Evolutionary conservation across 257 asterid species (phyloP), one percentile per base, ranked within the genome.

Genomic region (Linaria vulgaris): DNA sequence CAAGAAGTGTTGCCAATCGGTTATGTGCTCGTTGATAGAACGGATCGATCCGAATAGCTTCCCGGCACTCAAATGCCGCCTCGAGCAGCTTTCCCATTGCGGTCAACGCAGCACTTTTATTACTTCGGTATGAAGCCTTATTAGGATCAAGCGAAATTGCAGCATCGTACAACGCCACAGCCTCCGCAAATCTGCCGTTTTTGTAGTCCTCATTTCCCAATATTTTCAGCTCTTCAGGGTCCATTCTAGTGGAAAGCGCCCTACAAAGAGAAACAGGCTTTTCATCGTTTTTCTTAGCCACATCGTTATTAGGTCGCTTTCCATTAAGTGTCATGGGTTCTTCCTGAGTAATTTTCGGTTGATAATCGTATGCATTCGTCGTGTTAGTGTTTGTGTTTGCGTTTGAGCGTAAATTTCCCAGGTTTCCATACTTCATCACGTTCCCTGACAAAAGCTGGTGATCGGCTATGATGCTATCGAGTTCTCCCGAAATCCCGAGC

Each of bases 181-280:
- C 99, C 37, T 90, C 99, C 0, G 96, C 95, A 66, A 94, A 90
- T 58, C 95, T 84, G 1, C 97, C 96, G 50, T 90, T 94, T 75
- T 88, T 85, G 69, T 90, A 94, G 69, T 94, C 99, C n/a, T 94
- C 99, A 63, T 94, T 94, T 0, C 99, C 99, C 62, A 94, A 19
- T 34, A 89, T 85, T 78, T 90, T 94, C 75, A 90, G 68, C 59
- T 94, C 72, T 69, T 94, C 99, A 0, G 99, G 99, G 66, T 94
- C 97, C 95, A 85, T 94, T 47, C 94, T 62, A 0, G 96, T 85
- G 9, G 99, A 94, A 46, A 90, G 46, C 34, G 86, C 97, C 62
- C 99, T 75, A 69, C 99, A 94, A 5, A 94, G 81, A 0, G 97
- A 79, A 22, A 61, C 72, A 10, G 82, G 77, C 63, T 81, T 78